These are phyloP conservation scores for Capsicum baccatum DNA, from an alignment of 257 asterid genomes.

Conservation along the genomic window DNA sequence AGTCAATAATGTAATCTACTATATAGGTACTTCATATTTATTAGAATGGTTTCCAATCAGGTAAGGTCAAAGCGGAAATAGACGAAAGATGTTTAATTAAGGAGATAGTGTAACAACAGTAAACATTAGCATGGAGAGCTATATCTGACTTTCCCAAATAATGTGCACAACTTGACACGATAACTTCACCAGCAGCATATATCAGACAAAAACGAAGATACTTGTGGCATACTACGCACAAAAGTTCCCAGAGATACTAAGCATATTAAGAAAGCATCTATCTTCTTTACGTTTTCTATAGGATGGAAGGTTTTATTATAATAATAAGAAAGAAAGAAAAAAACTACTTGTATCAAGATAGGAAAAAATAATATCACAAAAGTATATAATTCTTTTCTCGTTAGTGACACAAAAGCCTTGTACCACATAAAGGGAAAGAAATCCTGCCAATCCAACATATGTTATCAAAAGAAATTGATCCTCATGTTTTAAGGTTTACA, in stretches of 20 bases:
- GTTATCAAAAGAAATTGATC: conserved; percentile 15
- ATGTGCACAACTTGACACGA: neutral
- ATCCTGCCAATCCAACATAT: neutral
- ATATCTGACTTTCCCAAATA: neutral
- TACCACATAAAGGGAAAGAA: neutral
- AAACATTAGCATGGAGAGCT: neutral
- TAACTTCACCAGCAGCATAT: conserved; percentile 10
- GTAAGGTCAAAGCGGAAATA: neutral
- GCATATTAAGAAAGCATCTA: neutral
- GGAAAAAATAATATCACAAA: neutral
- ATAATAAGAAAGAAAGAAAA: conserved; percentile 2
- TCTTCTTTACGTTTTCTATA: neutral
- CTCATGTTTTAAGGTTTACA: neutral
- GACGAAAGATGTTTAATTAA: neutral
- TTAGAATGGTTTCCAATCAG: neutral
- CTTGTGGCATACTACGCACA: neutral
- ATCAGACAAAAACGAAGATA: neutral
- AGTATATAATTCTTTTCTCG: neutral
- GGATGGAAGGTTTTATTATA: neutral
- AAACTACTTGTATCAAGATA: neutral
- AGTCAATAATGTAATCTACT: neutral
- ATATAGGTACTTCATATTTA: neutral
- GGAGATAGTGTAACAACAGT: neutral
- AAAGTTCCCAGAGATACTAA: neutral
- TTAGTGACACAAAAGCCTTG: neutral